Base-by-base conservation (phyloP, 163 green algal genomes). In the Chlamydomonas reinhardtii region DNA sequence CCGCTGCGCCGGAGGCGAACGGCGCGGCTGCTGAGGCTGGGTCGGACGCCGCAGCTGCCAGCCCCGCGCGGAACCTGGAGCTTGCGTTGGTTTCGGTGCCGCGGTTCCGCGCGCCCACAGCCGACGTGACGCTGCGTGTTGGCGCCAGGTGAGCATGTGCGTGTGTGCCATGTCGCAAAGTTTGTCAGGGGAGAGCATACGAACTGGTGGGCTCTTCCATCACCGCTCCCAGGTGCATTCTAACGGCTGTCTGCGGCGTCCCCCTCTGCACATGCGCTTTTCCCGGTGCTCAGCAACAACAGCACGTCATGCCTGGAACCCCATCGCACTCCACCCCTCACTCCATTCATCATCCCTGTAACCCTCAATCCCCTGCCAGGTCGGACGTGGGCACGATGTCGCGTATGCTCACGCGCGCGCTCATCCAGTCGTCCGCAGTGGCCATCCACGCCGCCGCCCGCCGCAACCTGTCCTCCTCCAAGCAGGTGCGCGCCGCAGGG, bases 51-150 rank as follows among this genome's bases (percentile, higher is more conserved):
- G 65, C 65, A n/a, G 29, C 65, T 31, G 12, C 59, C 59, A 4
- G 61, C 61, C 61, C 24, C 4, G 20, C 37, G 64, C 66, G 29
- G 31, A 37, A 74, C 2, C 52, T 85, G 32, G 79, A 85, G 2
- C 69, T 85, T 27, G 79, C 79, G 29, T 48, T 85, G 48, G 79
- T 85, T 24, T 68, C 79, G 12, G 79, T 85, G 34, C 68, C 79
- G 9, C 24, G 29, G 15, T 85, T 85, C 69, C 24, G n/a, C 32
- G 39, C 73, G 68, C 79, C 79, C 20, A 25, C 64, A 24, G 32
- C 79, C 5, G 79, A 85, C 22, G 52, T 73, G 14, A 78, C 25
- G 20, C 61, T 85, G 68, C 54, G 48, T 11, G 79, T 85, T 4
- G 68, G 68, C 11, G 79, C 79, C 54, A 78, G 37, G 79, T 85